Percentiles rank a stretch among this genome's conserved stretches.
Evolutionary conservation across 768 basidiomycete genomes (phyloP).

Genomic region (Galerina sulciceps): DNA sequence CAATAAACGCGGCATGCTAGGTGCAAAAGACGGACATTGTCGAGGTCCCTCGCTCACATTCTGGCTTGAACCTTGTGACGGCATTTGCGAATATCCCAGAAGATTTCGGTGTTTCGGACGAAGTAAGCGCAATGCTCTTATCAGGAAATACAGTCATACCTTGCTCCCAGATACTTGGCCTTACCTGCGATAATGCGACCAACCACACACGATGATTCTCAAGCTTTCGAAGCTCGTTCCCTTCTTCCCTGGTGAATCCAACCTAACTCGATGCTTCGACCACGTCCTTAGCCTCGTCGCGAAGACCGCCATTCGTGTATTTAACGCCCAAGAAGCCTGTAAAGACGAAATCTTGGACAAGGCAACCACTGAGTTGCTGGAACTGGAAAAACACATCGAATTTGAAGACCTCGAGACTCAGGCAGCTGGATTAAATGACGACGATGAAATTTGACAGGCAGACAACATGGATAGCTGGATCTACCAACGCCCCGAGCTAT

Average conservation of each 20-base stretch:
- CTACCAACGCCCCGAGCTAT: conserved; percentile 20
- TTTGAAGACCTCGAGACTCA: conserved; percentile 6
- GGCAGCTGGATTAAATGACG: conserved; percentile 5
- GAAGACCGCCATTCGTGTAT: conserved; percentile 30
- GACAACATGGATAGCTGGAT: conserved; percentile 27
- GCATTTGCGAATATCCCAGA: neutral
- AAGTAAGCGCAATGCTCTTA: neutral
- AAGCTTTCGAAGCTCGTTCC: conserved; percentile 26
- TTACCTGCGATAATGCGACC: too few relatives aligned
- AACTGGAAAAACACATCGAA: neutral
- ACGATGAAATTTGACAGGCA: conserved; percentile 1
- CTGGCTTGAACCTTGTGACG: neutral
- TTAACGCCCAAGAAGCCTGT: conserved; percentile 23
- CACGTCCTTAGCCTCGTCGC: conserved; percentile 41
- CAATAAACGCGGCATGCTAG: too few relatives aligned
- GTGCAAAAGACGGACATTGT: neutral
- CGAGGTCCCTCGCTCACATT: conserved; percentile 12
- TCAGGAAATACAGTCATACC: neutral
- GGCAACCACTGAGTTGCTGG: conserved; percentile 5
- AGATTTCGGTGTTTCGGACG: neutral
- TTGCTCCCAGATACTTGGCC: conserved; percentile 24
- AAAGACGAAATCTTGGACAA: conserved; percentile 6
- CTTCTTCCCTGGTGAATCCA: conserved; percentile 22
- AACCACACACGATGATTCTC: conserved; percentile 38
- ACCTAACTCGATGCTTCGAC: conserved; percentile 34